Percentiles rank a stretch among this genome's conserved stretches.
Conservation (phyloP, 177 flowering plant species). For the Vitis hybrid region DNA sequence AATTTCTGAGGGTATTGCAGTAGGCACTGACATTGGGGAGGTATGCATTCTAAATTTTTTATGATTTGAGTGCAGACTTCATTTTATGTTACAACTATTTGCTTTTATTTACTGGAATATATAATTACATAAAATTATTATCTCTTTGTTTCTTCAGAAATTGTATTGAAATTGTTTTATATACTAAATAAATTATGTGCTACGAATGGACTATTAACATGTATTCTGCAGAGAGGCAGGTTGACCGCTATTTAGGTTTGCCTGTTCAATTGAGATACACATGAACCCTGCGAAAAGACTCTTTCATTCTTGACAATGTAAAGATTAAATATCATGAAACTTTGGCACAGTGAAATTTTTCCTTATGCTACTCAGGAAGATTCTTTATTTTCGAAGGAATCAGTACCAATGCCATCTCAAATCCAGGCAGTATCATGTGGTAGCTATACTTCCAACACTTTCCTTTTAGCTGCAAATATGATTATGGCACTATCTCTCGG, state of each 20-base stretch:
- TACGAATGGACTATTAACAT: too few relatives aligned
- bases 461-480: not conserved
- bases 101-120: too few relatives aligned
- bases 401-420: not conserved
- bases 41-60: constrained; percentile 29
- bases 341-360: not conserved
- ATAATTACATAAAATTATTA: too few relatives aligned
- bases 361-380: not conserved
- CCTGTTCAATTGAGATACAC: too few relatives aligned
- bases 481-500: not conserved
- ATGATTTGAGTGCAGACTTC: too few relatives aligned
- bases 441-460: not conserved
- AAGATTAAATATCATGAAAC: not conserved
- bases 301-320: not conserved
- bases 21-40: constrained; percentile 90
- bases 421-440: not conserved
- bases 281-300: not conserved
- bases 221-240: too few relatives aligned
- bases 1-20: constrained; percentile 76
- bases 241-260: too few relatives aligned
- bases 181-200: too few relatives aligned
- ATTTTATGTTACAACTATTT: too few relatives aligned
- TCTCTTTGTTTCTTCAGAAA: too few relatives aligned
- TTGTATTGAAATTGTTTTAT: too few relatives aligned
- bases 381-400: not conserved